These are phyloP conservation scores for Mediolabrus comicus DNA, from an alignment of 108 stramenopile species.

Conservation along the genomic window DNA sequence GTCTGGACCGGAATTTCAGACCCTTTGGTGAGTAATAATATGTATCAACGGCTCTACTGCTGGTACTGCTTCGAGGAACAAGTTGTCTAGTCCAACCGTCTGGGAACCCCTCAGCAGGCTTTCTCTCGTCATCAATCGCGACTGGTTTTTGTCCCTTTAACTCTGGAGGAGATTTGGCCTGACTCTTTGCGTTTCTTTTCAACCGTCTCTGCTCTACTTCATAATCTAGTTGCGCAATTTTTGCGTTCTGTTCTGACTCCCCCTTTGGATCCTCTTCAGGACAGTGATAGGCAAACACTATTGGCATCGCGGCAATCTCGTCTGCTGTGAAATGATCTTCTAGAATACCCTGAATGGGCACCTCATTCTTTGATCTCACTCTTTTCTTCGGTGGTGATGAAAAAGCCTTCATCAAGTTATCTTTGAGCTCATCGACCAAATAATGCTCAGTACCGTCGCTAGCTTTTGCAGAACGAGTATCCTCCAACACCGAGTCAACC, in stretches of 20 bases:
- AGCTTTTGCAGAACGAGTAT: slow-evolving; percentile 12
- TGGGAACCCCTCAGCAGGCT: background rate
- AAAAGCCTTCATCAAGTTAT: slow-evolving; percentile 4
- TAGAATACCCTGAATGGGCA: background rate
- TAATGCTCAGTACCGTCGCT: slow-evolving; percentile 3
- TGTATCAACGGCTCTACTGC: background rate
- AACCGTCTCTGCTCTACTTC: slow-evolving; percentile 10
- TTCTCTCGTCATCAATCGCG: too few relatives aligned
- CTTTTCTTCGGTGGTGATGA: background rate
- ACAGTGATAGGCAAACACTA: slow-evolving; percentile 19
- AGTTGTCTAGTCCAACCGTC: background rate
- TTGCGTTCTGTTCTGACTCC: slow-evolving; percentile 21
- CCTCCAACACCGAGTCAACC: slow-evolving; percentile 16
- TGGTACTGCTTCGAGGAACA: background rate
- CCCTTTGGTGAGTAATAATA: background rate
- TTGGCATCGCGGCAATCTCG: slow-evolving; percentile 22
- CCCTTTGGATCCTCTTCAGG: background rate
- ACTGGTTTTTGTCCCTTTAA: too few relatives aligned
- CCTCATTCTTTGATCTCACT: background rate
- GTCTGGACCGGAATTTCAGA: slow-evolving; percentile 12
- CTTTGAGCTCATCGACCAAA: slow-evolving; percentile 26
- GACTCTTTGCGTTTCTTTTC: slow-evolving; percentile 2
- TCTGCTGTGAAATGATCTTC: slow-evolving; percentile 3
- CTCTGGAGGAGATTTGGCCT: slow-evolving; percentile 4
- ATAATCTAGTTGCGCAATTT: slow-evolving; percentile 19